phyloP scores from a whole-genome alignment of 1,284 basidiomycete species.

The Rhizoctonia solani region DNA sequence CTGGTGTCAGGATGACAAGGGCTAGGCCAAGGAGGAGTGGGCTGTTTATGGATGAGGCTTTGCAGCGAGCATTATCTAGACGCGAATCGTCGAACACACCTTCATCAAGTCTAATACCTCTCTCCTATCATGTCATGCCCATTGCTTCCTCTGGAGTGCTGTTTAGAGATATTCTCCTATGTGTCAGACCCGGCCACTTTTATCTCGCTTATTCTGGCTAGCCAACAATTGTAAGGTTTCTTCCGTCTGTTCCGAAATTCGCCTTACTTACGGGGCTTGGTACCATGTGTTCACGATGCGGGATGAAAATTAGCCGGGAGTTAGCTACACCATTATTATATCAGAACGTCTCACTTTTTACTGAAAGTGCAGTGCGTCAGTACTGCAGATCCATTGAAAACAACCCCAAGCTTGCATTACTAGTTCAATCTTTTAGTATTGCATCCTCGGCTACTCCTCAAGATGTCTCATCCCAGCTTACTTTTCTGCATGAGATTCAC shows the following conservation, averaged over 20 bases:
- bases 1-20: too few relatives aligned
- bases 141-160: constrained; percentile 17
- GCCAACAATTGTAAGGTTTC: constrained; percentile 16
- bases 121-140: constrained; percentile 8
- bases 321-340: constrained; percentile 21
- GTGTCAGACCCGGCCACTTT: neutral
- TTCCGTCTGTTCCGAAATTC: neutral
- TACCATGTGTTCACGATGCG: neutral
- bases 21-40: neutral
- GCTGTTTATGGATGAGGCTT: constrained; percentile 13
- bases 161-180: constrained; percentile 16
- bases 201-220: neutral
- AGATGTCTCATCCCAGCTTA: neutral
- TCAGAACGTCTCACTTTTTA: constrained; percentile 9
- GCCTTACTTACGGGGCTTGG: neutral
- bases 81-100: neutral
- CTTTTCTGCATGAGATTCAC: constrained; percentile 7
- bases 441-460: constrained; percentile 13
- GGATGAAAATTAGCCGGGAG: constrained; percentile 9
- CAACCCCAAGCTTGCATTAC: neutral
- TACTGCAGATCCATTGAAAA: constrained; percentile 1
- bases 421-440: constrained; percentile 20
- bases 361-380: constrained; percentile 15
- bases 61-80: constrained; percentile 11
- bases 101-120: neutral